Conservation (phyloP, 2,329 filamentous ascomycete genomes). For the Shiraia sp. region DNA sequence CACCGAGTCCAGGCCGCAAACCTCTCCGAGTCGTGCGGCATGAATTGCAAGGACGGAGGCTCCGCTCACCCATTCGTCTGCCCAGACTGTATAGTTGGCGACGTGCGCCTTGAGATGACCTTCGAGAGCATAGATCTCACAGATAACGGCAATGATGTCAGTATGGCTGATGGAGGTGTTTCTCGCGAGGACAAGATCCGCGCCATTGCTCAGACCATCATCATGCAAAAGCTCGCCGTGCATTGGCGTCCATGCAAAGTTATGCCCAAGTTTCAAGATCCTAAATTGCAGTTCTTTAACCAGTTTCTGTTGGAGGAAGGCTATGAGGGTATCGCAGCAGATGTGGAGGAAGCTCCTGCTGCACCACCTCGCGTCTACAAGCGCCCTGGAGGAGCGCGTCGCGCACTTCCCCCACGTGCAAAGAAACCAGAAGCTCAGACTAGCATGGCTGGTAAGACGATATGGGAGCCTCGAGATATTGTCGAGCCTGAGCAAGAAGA, state of each 20-base stretch:
- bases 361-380: too few species aligned
- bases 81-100: not conserved
- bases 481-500: not conserved
- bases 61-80: not conserved
- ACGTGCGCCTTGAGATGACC: not conserved
- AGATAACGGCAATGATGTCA: not conserved
- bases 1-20: slow-evolving; percentile 1
- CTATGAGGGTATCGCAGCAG: not conserved
- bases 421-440: too few species aligned
- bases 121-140: not conserved
- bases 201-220: not conserved
- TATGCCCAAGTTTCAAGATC: not conserved
- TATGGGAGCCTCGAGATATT: too few species aligned
- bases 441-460: too few species aligned
- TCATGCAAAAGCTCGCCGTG: not conserved
- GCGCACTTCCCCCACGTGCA: too few species aligned
- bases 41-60: not conserved
- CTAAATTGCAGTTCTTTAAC: slow-evolving; percentile 1
- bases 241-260: not conserved
- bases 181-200: slow-evolving; percentile 1
- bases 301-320: not conserved
- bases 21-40: not conserved
- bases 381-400: too few species aligned
- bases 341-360: not conserved
- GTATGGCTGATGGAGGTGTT: not conserved